phyloP scores from a whole-genome alignment of 805 yeast species.

The Groenewaldozyma tartarivorans region DNA sequence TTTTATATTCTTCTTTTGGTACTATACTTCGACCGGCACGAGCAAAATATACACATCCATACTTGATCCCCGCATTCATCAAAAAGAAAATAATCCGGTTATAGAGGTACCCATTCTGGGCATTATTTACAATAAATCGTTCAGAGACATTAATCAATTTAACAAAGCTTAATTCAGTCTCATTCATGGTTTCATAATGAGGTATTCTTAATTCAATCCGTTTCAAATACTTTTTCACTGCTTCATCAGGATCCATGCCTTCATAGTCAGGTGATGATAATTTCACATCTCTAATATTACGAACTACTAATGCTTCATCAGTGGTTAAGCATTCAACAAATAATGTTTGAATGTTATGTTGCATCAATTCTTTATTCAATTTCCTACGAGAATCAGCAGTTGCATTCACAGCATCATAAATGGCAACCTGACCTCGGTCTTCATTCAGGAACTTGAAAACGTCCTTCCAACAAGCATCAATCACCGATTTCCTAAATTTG shows the following conservation, averaged over 20 bases:
- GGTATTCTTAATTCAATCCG: conserved; percentile 62
- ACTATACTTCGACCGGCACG: conserved; percentile 34
- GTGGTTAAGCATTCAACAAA: conserved; percentile 86
- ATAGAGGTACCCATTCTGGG: conserved; percentile 63
- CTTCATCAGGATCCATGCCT: conserved; percentile 64
- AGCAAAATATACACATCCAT: conserved; percentile 90
- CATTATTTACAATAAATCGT: conserved; percentile 64
- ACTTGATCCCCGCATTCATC: conserved; percentile 81
- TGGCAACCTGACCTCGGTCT: conserved; percentile 87
- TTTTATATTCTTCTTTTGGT: conserved; percentile 48
- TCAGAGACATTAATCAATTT: conserved; percentile 90
- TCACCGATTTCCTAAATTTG: conserved; percentile 46
- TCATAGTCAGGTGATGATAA: conserved; percentile 74
- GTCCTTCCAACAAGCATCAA: conserved; percentile 58
- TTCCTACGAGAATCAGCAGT: conserved; percentile 54
- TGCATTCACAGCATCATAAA: conserved; percentile 93
- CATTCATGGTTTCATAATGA: conserved; percentile 60
- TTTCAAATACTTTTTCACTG: conserved; percentile 65
- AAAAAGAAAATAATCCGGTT: conserved; percentile 86
- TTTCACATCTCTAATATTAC: conserved; percentile 77
- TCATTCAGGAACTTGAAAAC: conserved; percentile 59
- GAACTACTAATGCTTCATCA: conserved; percentile 54
- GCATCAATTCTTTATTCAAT: conserved; percentile 44
- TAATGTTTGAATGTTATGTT: conserved; percentile 59
- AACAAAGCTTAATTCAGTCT: conserved; percentile 56